phyloP scores from a whole-genome alignment of 768 basidiomycete species.

The Leucosporidium scottii region DNA sequence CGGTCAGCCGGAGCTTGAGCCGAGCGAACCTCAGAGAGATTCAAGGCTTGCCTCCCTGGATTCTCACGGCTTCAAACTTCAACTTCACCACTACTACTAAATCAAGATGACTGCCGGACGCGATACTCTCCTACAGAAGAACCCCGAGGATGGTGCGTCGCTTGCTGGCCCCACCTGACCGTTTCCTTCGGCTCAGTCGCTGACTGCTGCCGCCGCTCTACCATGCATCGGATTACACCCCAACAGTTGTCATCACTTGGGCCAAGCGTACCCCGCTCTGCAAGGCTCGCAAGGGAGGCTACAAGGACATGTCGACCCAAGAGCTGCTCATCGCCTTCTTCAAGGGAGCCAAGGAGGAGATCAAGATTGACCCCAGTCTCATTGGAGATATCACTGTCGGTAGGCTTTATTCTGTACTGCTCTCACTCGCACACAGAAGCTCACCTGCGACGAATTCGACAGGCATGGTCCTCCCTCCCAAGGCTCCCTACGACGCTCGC shows the following conservation, averaged over 20 bases:
- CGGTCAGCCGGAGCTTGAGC: too few relatives aligned
- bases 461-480: conserved; percentile 80
- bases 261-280: conserved; percentile 87
- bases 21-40: too few relatives aligned
- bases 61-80: too few relatives aligned
- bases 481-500: conserved; percentile 70
- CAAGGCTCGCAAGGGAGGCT: conserved; percentile 79
- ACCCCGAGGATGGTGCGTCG: conserved; percentile 30
- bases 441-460: not conserved
- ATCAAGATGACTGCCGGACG: conserved; percentile 12
- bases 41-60: too few relatives aligned
- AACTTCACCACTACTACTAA: too few relatives aligned
- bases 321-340: conserved; percentile 32
- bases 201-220: not conserved
- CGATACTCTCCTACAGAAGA: conserved; percentile 27
- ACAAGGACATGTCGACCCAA: conserved; percentile 60
- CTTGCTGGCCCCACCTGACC: not conserved
- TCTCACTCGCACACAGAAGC: not conserved
- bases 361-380: conserved; percentile 61
- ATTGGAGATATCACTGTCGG: conserved; percentile 64
- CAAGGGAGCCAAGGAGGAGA: conserved; percentile 23
- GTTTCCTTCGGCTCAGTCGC: not conserved
- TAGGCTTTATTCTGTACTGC: not conserved
- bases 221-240: not conserved
- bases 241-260: conserved; percentile 67